A percentile compares a stretch with the other conserved stretches of the same genome.
Conservation (phyloP, 2,329 filamentous ascomycete genomes). For the Lecanicillium sp. region DNA sequence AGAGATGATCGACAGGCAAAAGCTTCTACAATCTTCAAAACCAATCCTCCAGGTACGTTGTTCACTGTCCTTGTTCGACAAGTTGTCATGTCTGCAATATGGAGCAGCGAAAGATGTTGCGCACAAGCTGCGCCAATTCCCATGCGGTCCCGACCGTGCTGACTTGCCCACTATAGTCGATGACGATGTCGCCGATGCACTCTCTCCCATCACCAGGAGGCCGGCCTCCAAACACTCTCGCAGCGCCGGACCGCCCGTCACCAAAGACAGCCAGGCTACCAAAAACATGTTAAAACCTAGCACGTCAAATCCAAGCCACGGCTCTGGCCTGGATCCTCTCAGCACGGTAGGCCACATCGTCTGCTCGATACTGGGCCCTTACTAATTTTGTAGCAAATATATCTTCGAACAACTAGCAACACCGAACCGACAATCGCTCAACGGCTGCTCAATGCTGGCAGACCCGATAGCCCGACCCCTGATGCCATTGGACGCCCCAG, state of each 20-base stretch:
- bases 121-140: too few species aligned
- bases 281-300: slow-evolving; percentile 24
- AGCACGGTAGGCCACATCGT: slow-evolving; percentile 26
- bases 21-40: not conserved
- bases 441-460: slow-evolving; percentile 45
- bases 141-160: too few species aligned
- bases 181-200: not conserved
- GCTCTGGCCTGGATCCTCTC: slow-evolving; percentile 31
- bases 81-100: too few species aligned
- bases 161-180: slow-evolving; percentile 5
- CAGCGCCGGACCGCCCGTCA: slow-evolving; percentile 3
- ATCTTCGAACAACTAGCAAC: slow-evolving; percentile 32
- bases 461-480: slow-evolving; percentile 45
- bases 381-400: slow-evolving; percentile 31
- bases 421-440: slow-evolving; percentile 44
- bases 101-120: too few species aligned
- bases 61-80: not conserved
- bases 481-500: slow-evolving; percentile 35
- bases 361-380: not conserved
- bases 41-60: not conserved
- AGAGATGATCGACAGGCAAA: slow-evolving; percentile 6
- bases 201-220: slow-evolving; percentile 3
- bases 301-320: slow-evolving; percentile 21
- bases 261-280: slow-evolving; percentile 25
- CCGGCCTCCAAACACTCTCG: slow-evolving; percentile 11